phyloP scores from a whole-genome alignment of 176 grass and related monocot genomes.

The Carex myosuroides region DNA sequence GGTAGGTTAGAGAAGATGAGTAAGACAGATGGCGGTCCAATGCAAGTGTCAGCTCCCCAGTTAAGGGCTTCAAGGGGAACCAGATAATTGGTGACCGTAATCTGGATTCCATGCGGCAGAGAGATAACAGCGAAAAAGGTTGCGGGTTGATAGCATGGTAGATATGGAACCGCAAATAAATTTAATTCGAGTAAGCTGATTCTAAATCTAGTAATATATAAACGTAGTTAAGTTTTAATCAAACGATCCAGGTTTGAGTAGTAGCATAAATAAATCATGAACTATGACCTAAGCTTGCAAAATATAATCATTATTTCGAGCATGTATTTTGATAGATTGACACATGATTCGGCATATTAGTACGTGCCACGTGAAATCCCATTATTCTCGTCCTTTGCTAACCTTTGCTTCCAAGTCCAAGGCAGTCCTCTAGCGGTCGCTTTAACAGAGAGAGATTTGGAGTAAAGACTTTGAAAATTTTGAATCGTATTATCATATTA shows the following conservation, averaged over 20 bases:
- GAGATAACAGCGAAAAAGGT: not conserved
- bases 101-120: not conserved
- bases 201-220: too few species aligned
- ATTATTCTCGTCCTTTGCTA: not conserved
- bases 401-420: not conserved
- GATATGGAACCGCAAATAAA: too few species aligned
- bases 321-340: not conserved
- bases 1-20: not conserved
- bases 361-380: not conserved
- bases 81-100: not conserved
- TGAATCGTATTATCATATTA: too few species aligned
- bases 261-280: not conserved
- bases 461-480: not conserved
- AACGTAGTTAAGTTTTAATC: too few species aligned
- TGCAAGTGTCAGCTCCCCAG: not conserved
- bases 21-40: not conserved
- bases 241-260: too few species aligned
- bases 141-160: not conserved
- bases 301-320: not conserved
- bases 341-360: not conserved
- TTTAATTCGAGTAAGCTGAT: too few species aligned
- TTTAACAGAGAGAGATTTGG: not conserved
- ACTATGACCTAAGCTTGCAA: not conserved
- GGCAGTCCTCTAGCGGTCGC: not conserved
- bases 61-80: not conserved